Evolutionary conservation across 257 asterid genomes (phyloP).

Genomic region (Primulina tabacum): DNA sequence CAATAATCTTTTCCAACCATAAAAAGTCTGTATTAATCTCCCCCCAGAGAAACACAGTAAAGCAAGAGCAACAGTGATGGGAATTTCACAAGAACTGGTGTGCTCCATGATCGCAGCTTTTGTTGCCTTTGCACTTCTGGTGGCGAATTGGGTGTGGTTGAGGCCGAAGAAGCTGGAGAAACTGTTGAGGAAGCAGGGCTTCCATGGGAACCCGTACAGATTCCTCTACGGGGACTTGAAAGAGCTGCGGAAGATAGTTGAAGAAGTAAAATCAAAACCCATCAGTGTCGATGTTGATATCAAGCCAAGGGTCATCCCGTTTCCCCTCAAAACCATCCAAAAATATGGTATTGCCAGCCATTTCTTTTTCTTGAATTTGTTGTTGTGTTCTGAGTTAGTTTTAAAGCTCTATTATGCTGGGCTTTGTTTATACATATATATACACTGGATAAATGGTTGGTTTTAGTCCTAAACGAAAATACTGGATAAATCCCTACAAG

Average conservation of each 20-base stretch:
- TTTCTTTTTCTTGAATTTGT: too few relatives aligned
- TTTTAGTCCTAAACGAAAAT: too few relatives aligned
- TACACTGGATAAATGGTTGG: too few relatives aligned
- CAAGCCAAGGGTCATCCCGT: background rate
- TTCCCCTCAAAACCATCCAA: background rate
- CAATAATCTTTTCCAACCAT: too few relatives aligned
- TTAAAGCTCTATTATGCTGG: too few relatives aligned
- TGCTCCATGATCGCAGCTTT: background rate
- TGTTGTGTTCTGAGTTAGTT: background rate
- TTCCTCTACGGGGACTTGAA: slow-evolving; percentile 25
- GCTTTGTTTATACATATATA: too few relatives aligned
- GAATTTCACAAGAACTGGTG: too few relatives aligned
- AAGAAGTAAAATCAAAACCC: slow-evolving; percentile 2
- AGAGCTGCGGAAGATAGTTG: background rate
- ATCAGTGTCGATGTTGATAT: slow-evolving; percentile 3
- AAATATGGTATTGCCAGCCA: background rate
- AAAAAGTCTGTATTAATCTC: too few relatives aligned
- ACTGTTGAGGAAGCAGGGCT: slow-evolving; percentile 26
- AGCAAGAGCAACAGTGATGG: too few relatives aligned
- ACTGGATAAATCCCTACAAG: too few relatives aligned
- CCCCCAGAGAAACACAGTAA: too few relatives aligned
- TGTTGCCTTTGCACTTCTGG: background rate
- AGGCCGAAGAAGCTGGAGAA: slow-evolving; percentile 26
- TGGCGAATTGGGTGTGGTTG: slow-evolving; percentile 15
- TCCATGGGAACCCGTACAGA: slow-evolving; percentile 23